These are phyloP conservation scores for Rhizopus sp. DNA, from an alignment of 371 early-diverging fungal species.

Conservation along the genomic window DNA sequence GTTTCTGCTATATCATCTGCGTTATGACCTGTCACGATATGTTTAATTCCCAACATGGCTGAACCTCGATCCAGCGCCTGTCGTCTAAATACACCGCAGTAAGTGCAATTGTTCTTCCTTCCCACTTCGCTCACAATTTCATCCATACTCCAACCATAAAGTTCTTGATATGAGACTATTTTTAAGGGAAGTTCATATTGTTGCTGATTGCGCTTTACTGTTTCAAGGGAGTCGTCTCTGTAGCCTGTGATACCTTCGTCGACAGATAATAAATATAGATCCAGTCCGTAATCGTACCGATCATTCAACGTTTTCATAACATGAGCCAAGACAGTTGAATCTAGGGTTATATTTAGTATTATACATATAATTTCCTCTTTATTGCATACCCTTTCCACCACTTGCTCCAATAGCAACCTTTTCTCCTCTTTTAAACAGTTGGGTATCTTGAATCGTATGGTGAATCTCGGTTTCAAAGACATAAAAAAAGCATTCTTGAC, in stretches of 20 bases:
- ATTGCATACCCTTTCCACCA: slow-evolving; percentile 91
- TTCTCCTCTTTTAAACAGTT: slow-evolving; percentile 90
- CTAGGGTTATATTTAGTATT: slow-evolving; percentile 42
- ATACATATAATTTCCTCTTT: background rate
- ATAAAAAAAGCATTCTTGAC: slow-evolving; percentile 92
- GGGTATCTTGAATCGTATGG: slow-evolving; percentile 83
- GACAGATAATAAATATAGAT: slow-evolving; percentile 93
- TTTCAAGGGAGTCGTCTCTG: slow-evolving; percentile 98
- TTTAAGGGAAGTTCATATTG: slow-evolving; percentile 94
- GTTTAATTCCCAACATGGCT: slow-evolving; percentile 86
- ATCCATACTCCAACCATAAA: slow-evolving; percentile 99
- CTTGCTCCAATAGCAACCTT: slow-evolving; percentile 97
- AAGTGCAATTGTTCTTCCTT: slow-evolving; percentile 98
- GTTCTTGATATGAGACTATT: slow-evolving; percentile 94
- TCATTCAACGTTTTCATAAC: slow-evolving; percentile 96
- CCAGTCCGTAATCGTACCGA: slow-evolving; percentile 92
- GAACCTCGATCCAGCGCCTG: slow-evolving; percentile 99
- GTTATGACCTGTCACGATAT: slow-evolving; percentile 99
- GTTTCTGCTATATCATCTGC: slow-evolving; percentile 99
- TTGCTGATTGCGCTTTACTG: slow-evolving; percentile 95
- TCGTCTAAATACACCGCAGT: slow-evolving; percentile 99
- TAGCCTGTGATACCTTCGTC: slow-evolving; percentile 99
- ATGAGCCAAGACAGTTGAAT: slow-evolving; percentile 98
- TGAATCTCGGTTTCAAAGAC: slow-evolving; percentile 98
- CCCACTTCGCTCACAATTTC: slow-evolving; percentile 95